Conservation (phyloP, 2,329 filamentous ascomycete species). For the Sclerotinia minor region DNA sequence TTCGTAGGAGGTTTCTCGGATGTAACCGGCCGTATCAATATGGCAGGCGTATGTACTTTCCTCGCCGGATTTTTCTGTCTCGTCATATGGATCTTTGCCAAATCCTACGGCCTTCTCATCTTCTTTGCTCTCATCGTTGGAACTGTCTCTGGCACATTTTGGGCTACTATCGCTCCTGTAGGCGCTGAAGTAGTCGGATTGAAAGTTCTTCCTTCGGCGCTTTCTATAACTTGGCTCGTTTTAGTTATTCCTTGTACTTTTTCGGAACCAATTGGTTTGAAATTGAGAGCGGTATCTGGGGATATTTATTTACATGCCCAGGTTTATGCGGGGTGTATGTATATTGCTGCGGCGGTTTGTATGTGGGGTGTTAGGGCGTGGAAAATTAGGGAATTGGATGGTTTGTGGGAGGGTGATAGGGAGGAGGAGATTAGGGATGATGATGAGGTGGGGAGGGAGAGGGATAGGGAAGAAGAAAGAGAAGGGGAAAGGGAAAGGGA, state of each 20-base stretch:
- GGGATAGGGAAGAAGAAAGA: no score
- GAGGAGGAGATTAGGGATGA: conserved; percentile 31
- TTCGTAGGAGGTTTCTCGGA: conserved; percentile 73
- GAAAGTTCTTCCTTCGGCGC: conserved; percentile 63
- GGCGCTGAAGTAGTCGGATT: conserved; percentile 74
- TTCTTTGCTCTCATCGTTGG: conserved; percentile 69
- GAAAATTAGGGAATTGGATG: conserved; percentile 58
- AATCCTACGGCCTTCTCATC: conserved; percentile 63
- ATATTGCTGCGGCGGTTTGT: conserved; percentile 55
- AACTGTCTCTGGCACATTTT: conserved; percentile 61
- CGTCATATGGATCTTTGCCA: conserved; percentile 71
- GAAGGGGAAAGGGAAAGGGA: no score
- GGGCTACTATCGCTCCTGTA: conserved; percentile 25
- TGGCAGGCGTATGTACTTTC: conserved; percentile 65
- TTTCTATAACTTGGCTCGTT: conserved; percentile 72
- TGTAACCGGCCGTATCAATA: conserved; percentile 68
- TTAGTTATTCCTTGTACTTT: conserved; percentile 71
- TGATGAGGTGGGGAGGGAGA: conserved; percentile 26
- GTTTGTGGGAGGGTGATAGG: conserved; percentile 29
- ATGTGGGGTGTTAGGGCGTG: conserved; percentile 58
- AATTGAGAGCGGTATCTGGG: conserved; percentile 51
- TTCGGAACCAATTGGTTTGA: conserved; percentile 58
- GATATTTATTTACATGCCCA: conserved; percentile 58
- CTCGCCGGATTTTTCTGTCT: conserved; percentile 64
- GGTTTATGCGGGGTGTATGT: conserved; percentile 62